A percentile compares a stretch with the other conserved stretches of the same genome.
Conservation (phyloP, 2,329 filamentous ascomycete species). For the Thyridium curvatum region DNA sequence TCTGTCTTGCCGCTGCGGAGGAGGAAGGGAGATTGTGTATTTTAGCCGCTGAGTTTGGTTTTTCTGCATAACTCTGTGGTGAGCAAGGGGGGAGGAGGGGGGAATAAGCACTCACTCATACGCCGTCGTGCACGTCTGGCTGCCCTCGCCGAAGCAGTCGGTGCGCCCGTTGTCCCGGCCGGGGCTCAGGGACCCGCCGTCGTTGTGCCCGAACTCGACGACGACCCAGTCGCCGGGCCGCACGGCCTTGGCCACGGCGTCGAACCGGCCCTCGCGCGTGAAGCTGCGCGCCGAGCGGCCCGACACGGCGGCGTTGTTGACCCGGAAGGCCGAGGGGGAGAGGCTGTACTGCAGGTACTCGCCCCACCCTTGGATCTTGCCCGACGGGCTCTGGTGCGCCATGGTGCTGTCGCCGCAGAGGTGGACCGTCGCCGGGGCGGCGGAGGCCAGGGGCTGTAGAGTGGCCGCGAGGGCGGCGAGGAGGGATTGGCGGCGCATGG, state of each 20-base stretch:
- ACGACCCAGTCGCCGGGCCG: slow-evolving; percentile 55
- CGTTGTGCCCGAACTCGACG: slow-evolving; percentile 68
- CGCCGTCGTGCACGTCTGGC: slow-evolving; percentile 40
- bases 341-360: slow-evolving; percentile 42
- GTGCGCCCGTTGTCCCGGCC: slow-evolving; percentile 52
- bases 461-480: background rate
- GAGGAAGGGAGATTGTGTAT: too few species aligned
- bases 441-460: background rate
- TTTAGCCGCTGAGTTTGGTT: too few species aligned
- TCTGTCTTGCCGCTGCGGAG: slow-evolving; percentile 32
- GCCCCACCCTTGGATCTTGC: slow-evolving; percentile 40
- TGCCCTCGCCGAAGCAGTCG: slow-evolving; percentile 46
- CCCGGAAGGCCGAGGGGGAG: slow-evolving; percentile 34
- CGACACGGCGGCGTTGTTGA: slow-evolving; percentile 62
- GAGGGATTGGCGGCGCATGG: too few species aligned
- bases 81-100: too few species aligned
- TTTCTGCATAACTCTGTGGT: slow-evolving; percentile 71
- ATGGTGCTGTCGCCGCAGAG: slow-evolving; percentile 52
- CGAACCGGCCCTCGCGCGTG: slow-evolving; percentile 60
- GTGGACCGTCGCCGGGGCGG: slow-evolving; percentile 30
- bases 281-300: slow-evolving; percentile 62
- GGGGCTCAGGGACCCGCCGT: slow-evolving; percentile 47
- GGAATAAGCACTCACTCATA: slow-evolving; percentile 29
- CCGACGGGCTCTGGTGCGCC: slow-evolving; percentile 22
- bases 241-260: slow-evolving; percentile 42